Evolutionary conservation across 169 alveolate genomes (phyloP), one percentile per base, ranked within the genome.

Genomic region (Cryptosporidium baileyi): DNA sequence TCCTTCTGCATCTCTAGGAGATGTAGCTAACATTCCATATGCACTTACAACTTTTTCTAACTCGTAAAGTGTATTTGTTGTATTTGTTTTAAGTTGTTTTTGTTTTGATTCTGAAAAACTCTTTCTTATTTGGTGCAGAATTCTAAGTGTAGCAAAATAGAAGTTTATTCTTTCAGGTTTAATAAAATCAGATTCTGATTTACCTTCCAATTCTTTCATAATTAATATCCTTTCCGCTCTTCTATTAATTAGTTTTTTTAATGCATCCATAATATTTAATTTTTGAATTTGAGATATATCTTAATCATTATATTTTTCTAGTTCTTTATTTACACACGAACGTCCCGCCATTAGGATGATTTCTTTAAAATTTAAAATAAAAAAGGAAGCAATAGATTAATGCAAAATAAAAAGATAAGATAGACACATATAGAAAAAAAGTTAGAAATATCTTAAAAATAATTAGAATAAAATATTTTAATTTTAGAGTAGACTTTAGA

Each of bases 81-180:
- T 54, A 24, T 24, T 17, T 7, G 41, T 24, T 57, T 13, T 57
- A 24, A 19, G 13, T 24, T 19, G 1, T 15, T 59, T 67, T 7
- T 34, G 45, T 8, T 2, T 26, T 13, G 67, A 41, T 28, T 74
- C 59, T 19, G 85, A 67, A 8, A 45, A 19, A 5, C 19, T 74
- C 30, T 13, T 74, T 15, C 67, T 51, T 24, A 74, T 7, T 41
- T 74, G 85, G 28, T 57, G 85, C 19, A 74, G 74, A 54, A 74
- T 36, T 13, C 85, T 44, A 17, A 74, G 24, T 52, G 85, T 30
- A 5, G 85, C 85, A 74, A 54, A 74, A 36, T 74, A 74, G 15
- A 74, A 74, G 60, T 74, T 36, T 19, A 74, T 45, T 40, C 74
- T 57, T n/a, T 54, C 67, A n/a, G 85, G 85, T 22, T 22, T 15